Evolutionary conservation across 352 stramenopile species (phyloP).

Genomic region (Pythium volutum): DNA sequence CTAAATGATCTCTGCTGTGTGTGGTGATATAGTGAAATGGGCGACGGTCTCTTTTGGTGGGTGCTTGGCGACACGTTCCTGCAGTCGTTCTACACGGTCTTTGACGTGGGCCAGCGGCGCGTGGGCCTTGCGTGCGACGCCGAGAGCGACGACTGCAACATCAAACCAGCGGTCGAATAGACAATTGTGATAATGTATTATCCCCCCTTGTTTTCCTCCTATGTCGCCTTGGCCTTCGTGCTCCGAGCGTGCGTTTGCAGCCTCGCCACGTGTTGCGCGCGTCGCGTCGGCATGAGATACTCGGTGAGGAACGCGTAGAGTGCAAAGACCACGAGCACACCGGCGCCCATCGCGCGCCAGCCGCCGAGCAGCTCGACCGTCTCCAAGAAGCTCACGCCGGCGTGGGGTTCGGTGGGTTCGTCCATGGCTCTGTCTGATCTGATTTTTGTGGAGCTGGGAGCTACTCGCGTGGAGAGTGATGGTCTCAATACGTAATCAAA

Average conservation of each 20-base stretch:
- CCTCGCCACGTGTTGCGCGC: constrained; percentile 1
- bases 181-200: no score
- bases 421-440: no score
- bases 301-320: constrained; percentile 26
- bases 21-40: constrained; percentile 34
- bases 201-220: no score
- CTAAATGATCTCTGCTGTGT: no score
- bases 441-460: not conserved
- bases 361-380: constrained; percentile 29
- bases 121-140: constrained; percentile 46
- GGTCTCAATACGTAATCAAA: constrained; percentile 1
- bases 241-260: not conserved
- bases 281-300: constrained; percentile 24
- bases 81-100: constrained; percentile 61
- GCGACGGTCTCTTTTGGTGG: constrained; percentile 51
- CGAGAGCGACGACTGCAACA: constrained; percentile 15
- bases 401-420: not conserved
- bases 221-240: constrained; percentile 2
- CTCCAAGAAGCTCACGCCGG: constrained; percentile 24
- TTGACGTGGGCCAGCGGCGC: constrained; percentile 41
- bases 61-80: constrained; percentile 62
- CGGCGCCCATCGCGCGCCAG: constrained; percentile 11
- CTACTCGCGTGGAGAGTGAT: not conserved
- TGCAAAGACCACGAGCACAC: constrained; percentile 20
- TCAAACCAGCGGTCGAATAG: no score